These are phyloP conservation scores for Chamaenerion angustifolium DNA, from an alignment of 345 rosid species.

Conservation along the genomic window DNA sequence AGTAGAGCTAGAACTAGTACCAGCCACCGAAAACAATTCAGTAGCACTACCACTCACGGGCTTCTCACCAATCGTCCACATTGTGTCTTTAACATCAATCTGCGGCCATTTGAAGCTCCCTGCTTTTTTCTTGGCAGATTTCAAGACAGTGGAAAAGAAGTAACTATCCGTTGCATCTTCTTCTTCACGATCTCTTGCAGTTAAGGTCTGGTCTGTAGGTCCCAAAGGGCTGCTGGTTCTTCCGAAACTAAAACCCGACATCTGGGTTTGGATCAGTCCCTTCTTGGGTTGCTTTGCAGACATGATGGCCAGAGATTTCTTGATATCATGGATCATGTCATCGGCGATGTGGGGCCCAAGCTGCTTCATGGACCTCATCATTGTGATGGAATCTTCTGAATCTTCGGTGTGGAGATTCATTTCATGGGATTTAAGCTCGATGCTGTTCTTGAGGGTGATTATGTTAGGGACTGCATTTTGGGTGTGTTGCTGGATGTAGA, in stretches of 20 bases:
- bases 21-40: conserved; percentile 18
- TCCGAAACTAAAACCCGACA: conserved; percentile 24
- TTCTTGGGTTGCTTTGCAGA: conserved; percentile 58
- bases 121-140: conserved; percentile 64
- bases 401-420: conserved; percentile 64
- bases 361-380: conserved; percentile 70
- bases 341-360: conserved; percentile 58
- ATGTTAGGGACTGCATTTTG: conserved; percentile 68
- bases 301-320: conserved; percentile 41
- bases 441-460: conserved; percentile 34
- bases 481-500: conserved; percentile 74
- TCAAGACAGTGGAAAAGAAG: conserved; percentile 52
- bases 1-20: conserved; percentile 30
- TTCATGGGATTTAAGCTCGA: conserved; percentile 42
- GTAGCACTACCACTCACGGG: conserved; percentile 9
- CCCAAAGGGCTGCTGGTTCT: conserved; percentile 38
- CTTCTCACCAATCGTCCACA: conserved; percentile 14
- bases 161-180: conserved; percentile 22
- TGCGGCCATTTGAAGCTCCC: conserved; percentile 60
- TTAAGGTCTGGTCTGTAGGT: conserved; percentile 18
- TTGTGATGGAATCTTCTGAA: conserved; percentile 58
- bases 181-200: conserved; percentile 21
- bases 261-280: conserved; percentile 34
- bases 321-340: conserved; percentile 78
- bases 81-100: conserved; percentile 37